Evolutionary conservation across 176 grass and related monocot genomes (phyloP).

Genomic region (Thalia dealbata): DNA sequence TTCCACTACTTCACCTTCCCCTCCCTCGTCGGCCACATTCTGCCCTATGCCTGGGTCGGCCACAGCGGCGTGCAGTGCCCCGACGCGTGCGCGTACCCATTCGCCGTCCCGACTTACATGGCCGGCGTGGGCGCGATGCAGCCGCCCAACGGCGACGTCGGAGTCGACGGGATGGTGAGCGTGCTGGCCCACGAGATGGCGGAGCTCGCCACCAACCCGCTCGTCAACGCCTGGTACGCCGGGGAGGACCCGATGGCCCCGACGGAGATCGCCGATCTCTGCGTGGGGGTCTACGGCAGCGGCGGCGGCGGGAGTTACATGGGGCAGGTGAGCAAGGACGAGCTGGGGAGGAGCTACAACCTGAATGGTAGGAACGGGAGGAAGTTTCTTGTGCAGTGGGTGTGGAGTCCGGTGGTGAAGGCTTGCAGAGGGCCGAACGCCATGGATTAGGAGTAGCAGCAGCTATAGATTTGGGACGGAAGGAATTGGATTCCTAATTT

Average conservation of each 20-base stretch:
- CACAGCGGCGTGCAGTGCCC: conserved; percentile 71
- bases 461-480: neutral
- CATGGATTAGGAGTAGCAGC: conserved; percentile 26
- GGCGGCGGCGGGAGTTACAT: conserved; percentile 76
- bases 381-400: conserved; percentile 85
- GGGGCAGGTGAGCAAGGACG: conserved; percentile 64
- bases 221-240: conserved; percentile 91
- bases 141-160: conserved; percentile 64
- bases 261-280: conserved; percentile 84
- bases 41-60: conserved; percentile 87
- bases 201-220: conserved; percentile 72
- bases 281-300: conserved; percentile 89
- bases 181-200: conserved; percentile 97
- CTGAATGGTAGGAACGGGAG: conserved; percentile 53
- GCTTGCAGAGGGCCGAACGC: conserved; percentile 94
- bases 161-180: conserved; percentile 88
- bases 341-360: conserved; percentile 58
- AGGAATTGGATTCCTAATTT: neutral
- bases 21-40: conserved; percentile 79
- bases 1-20: conserved; percentile 99
- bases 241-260: conserved; percentile 73
- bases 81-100: conserved; percentile 90
- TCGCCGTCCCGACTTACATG: conserved; percentile 70
- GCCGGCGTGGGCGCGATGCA: conserved; percentile 35
- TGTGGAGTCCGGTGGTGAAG: conserved; percentile 73